Conservation (phyloP, 768 basidiomycete species). For the Mycena crocata region DNA sequence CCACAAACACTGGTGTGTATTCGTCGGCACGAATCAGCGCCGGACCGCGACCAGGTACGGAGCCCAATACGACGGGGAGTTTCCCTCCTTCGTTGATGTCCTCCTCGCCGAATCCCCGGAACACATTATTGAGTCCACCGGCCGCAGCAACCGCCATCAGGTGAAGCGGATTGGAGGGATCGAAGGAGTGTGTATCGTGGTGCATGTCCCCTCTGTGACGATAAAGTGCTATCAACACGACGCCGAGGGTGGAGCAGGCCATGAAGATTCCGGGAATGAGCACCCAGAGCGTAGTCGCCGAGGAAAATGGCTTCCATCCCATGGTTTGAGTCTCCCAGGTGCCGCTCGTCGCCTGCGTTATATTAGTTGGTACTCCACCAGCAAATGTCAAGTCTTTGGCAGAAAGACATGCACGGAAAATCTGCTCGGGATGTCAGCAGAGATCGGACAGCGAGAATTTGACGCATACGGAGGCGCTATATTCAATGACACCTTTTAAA, state of each 20-base stretch:
- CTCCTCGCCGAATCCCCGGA: background rate
- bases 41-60: constrained; percentile 1
- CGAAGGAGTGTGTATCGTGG: background rate
- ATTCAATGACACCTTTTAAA: constrained; percentile 11
- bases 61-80: constrained; percentile 1
- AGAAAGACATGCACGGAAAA: constrained; percentile 4
- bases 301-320: background rate
- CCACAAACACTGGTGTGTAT: background rate
- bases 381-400: background rate
- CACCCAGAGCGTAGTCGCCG: background rate
- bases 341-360: background rate
- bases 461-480: constrained; percentile 14
- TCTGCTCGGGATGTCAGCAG: background rate
- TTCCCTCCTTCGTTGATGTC: constrained; percentile 6
- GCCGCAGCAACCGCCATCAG: constrained; percentile 14
- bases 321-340: constrained; percentile 1
- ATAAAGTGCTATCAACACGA: background rate
- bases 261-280: constrained; percentile 11
- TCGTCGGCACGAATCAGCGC: constrained; percentile 11
- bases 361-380: background rate
- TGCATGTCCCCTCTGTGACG: constrained; percentile 4
- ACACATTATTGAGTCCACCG: constrained; percentile 8
- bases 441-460: background rate
- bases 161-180: constrained; percentile 19
- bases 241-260: background rate